phyloP scores from a whole-genome alignment of 139 green algal genomes.

The Coelastrella sp. region DNA sequence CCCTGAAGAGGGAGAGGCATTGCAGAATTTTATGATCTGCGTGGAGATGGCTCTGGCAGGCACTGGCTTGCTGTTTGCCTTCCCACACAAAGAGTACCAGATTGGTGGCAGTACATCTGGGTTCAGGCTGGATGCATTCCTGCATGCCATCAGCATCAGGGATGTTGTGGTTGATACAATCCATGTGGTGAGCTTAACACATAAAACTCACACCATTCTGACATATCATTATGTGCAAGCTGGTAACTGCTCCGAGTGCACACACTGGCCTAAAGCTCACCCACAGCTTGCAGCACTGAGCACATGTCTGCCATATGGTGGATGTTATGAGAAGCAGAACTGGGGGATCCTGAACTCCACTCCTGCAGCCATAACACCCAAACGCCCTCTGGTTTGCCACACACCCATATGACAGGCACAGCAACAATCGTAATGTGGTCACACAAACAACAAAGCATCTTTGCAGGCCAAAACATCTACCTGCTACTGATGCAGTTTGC shows the following conservation, averaged over 20 bases:
- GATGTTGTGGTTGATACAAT: conserved; percentile 92
- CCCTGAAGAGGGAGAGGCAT: conserved; percentile 73
- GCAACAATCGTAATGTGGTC: no score
- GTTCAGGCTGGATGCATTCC: conserved; percentile 65
- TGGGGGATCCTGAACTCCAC: no score
- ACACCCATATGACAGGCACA: no score
- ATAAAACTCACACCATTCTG: background rate
- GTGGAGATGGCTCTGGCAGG: conserved; percentile 93
- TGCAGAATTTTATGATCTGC: conserved; percentile 97
- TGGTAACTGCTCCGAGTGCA: background rate
- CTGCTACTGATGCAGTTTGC: conserved; percentile 77
- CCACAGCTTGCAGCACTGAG: no score
- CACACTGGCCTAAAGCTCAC: no score
- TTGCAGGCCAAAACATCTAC: no score
- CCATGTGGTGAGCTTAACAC: conserved; percentile 70
- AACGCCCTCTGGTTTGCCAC: no score
- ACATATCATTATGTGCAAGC: background rate
- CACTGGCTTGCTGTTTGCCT: conserved; percentile 88
- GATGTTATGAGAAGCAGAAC: no score
- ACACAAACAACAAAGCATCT: no score
- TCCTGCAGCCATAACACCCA: no score
- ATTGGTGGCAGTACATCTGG: conserved; percentile 53
- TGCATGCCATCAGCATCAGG: conserved; percentile 87
- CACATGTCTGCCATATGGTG: no score
- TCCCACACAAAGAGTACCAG: conserved; percentile 89